Conservation (phyloP, 169 alveolate species). For the Eimeria brunetti region DNA sequence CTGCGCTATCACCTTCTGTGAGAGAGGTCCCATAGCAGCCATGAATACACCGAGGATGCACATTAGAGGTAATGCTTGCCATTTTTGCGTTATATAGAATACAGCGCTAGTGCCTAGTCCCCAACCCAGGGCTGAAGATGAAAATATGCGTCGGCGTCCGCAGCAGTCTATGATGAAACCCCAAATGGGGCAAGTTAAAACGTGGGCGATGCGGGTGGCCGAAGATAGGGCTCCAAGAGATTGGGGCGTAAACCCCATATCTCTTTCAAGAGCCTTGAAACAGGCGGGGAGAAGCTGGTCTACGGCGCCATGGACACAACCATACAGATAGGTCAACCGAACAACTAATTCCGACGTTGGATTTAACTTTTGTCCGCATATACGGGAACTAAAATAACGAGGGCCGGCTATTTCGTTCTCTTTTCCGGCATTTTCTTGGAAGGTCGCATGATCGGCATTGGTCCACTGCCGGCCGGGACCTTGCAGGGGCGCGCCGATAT, state of each 20-base stretch:
- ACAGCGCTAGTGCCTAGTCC: constrained; percentile 88
- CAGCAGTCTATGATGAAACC: constrained; percentile 90
- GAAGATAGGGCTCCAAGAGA: constrained; percentile 87
- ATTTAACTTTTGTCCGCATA: constrained; percentile 26
- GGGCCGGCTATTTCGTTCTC: not conserved
- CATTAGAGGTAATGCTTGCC: constrained; percentile 86
- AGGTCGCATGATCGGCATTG: not conserved
- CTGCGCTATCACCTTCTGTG: constrained; percentile 90
- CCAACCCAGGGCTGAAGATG: constrained; percentile 83
- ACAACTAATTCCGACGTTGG: constrained; percentile 11
- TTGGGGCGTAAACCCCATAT: constrained; percentile 90
- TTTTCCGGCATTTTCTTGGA: not conserved
- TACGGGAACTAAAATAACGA: not conserved
- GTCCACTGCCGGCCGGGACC: constrained; percentile 20
- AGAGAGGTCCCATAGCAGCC: constrained; percentile 92
- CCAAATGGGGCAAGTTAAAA: constrained; percentile 92
- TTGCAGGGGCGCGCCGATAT: not conserved
- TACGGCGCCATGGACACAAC: constrained; percentile 90
- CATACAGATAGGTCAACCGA: constrained; percentile 71
- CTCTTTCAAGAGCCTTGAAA: constrained; percentile 92
- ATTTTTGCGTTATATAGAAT: constrained; percentile 84
- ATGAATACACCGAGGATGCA: constrained; percentile 88
- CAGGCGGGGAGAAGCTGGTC: constrained; percentile 92
- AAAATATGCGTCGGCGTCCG: constrained; percentile 73
- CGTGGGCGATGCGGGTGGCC: constrained; percentile 89